A percentile compares a stretch with the other conserved stretches of the same genome.
Conservation (phyloP, 208 protist genomes). For the Crithidia thermophila region DNA sequence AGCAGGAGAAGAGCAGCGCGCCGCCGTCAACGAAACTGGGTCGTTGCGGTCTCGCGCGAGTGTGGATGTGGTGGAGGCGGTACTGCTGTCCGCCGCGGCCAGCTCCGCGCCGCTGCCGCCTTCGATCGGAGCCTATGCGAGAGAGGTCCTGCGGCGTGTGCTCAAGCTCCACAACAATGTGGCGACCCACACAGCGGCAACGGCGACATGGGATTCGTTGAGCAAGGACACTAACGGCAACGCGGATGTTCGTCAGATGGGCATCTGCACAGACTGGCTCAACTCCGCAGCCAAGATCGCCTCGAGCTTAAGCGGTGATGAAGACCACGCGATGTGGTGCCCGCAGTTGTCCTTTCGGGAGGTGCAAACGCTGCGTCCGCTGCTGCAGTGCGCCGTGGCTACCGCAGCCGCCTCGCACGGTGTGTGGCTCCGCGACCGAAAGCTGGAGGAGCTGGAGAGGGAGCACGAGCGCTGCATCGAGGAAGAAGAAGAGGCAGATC, state of each 20-base stretch:
- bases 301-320: no score
- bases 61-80: constrained; percentile 30
- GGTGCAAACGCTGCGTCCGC: constrained; percentile 4
- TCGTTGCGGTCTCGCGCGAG: constrained; percentile 1
- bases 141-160: constrained; percentile 14
- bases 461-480: neutral
- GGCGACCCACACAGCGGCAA: no score
- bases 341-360: constrained; percentile 6
- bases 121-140: constrained; percentile 10
- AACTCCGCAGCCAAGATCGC: no score
- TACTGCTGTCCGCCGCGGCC: constrained; percentile 7
- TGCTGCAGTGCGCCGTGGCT: constrained; percentile 29
- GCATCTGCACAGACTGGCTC: no score
- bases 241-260: no score
- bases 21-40: neutral
- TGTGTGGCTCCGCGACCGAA: constrained; percentile 16
- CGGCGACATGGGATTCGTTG: no score
- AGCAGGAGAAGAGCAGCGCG: neutral
- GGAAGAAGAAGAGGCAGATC: neutral
- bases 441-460: neutral
- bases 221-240: no score
- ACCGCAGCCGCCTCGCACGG: constrained; percentile 17
- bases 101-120: constrained; percentile 14
- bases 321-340: no score
- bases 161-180: neutral